Base-by-base conservation (phyloP, 1,139 yeast species). In the Hemisphaericaspora subhashii region DNA sequence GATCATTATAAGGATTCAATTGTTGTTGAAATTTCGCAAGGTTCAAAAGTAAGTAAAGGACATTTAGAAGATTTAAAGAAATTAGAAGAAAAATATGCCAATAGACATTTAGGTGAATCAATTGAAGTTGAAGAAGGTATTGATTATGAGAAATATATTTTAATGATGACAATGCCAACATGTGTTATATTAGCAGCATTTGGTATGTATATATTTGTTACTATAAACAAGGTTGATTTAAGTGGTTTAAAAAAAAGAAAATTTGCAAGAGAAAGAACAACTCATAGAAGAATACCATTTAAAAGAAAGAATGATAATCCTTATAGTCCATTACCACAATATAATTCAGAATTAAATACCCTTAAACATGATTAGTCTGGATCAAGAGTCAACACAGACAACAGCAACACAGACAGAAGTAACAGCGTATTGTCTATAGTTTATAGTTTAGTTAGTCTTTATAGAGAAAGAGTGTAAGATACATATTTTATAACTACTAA, bases 121-220 rank as follows among this genome's bases (percentile, higher is more conserved):
- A 35, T 43, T 33, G 80, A 77, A 39, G 57, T 70, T 13, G 86
- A 82, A 36, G 79, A 82, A 38, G 74, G 74, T 1, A 65, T 75
- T 42, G 81, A 80, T 47, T 79, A 79, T 45, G 85, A 83, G 54
- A 83, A 83, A 53, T 83, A 85, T 53, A 71, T 82, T 48, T 76
- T 80, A 33, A 68, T 86, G 52, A 64, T 79, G 64, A 68, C 85
- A 7, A 74, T 86, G 57, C 96, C 96, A n/a, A 75, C 86, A 0
- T 69, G 76, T 41, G 87, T 85, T 22, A 60, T 79, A n/a, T 48
- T 85, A 21, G 74, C 81, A 16, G 81, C 75, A 2, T 64, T 81
- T 32, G 67, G 72, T 31, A 81, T 84, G 84, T 84, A 83, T 55
- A 51, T 80, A 42, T 83, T 85, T 57, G 72, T 83, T 10, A 67